Conservation (phyloP, 139 green algal genomes). For the Trebouxia sp. region DNA sequence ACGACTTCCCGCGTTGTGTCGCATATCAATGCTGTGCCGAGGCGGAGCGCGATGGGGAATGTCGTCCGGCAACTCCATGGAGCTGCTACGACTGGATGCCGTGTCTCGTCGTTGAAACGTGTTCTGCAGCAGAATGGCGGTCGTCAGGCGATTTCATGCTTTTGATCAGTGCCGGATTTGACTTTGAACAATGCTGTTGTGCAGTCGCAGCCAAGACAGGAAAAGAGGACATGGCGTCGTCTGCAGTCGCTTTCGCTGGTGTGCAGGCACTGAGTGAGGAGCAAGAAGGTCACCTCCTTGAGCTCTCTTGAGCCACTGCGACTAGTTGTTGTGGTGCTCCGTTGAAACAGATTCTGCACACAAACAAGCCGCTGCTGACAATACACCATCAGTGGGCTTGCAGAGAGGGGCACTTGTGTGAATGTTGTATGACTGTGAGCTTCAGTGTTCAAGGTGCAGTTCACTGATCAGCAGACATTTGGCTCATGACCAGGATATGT, state of each 20-base stretch:
- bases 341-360: conserved; percentile 14
- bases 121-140: neutral
- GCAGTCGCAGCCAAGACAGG: neutral
- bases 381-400: too few species aligned
- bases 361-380: neutral
- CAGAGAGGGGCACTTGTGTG: too few species aligned
- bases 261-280: neutral
- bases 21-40: conserved; percentile 9
- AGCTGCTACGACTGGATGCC: conserved; percentile 15
- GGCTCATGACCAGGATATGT: neutral
- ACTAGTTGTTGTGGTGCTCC: neutral
- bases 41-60: neutral
- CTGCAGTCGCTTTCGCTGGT: neutral
- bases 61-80: conserved; percentile 21
- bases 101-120: conserved; percentile 10
- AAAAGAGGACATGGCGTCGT: neutral
- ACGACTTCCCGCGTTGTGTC: neutral
- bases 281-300: neutral
- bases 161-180: neutral
- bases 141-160: neutral
- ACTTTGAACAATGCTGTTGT: neutral
- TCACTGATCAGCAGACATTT: too few species aligned
- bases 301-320: neutral
- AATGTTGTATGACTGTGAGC: too few species aligned
- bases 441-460: too few species aligned